Evolutionary conservation across 1,139 yeast species (phyloP), one percentile per base, ranked within the genome.

Genomic region (Zygosaccharomyces sapae): DNA sequence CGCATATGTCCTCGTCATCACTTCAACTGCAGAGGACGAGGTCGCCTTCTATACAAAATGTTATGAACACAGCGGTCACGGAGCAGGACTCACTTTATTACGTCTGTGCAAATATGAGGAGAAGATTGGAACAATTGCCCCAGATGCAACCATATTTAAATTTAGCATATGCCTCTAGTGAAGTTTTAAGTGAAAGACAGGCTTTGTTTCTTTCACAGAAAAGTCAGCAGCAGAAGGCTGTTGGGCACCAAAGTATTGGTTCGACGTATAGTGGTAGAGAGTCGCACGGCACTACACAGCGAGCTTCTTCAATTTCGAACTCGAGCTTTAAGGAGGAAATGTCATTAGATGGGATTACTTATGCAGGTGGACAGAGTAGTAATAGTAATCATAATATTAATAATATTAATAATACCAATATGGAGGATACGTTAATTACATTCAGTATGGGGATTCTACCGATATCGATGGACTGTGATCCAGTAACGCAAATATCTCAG

Each of bases 401-500:
- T 73, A 50, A 65, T 76, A 46, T 31, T 19, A 74, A 72, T 54
- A 43, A 50, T 22, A 38, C 46, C 12, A 51, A 45, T 25, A 59
- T 59, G 59, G 65, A 61, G 42, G 66, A 62, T 43, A 61, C 67
- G 2, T 38, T 63, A n/a, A 48, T 63, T 37, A 84, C 92, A 0
- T 84, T 81, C 65, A 77, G 86, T 29, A 84, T 87, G 38, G 94
- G 94, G 24, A 82, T 83, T 16, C 69, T 84, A 41, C 94, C 94
- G 2, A 84, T 87, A 2, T 80, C 77, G 47, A 74, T 80, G 48
- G 77, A 79, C 48, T 84, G 86, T 58, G 99, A 92, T 63, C 97
- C 98, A 2, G 97, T 87, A 2, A 88, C 97, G 1, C 90, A 88
- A 55, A 68, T 92, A 44, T 87, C 96, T 81, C 83, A 87, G 57